Evolutionary conservation across 371 early-diverging fungal genomes (phyloP), one percentile per base, ranked within the genome.

Genomic region (Capillidium rhysosporum): DNA sequence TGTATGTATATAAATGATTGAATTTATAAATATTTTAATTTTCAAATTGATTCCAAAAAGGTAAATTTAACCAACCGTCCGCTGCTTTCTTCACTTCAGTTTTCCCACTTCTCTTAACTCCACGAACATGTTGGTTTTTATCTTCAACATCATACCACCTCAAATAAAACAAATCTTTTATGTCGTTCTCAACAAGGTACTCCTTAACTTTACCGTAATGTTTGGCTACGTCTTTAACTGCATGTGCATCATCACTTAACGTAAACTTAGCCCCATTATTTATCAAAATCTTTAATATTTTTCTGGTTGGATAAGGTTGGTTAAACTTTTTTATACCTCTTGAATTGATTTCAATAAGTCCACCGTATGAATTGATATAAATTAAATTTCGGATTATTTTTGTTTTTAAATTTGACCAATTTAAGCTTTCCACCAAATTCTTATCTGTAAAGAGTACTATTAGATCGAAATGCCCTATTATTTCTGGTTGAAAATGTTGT

Each of bases 381-480:
- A 84, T 80, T n/a, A 91, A 70, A 59, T 96, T 96, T 41, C 92
- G 72, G 24, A 65, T 56, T n/a, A 92, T 76, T 63, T 38, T 57
- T 45, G 78, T 79, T 79, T 2, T 83, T 71, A 38, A 60, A 58
- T 8, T 55, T 46, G 1, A 61, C 60, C 31, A 61, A 28, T 26
- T 41, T 56, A 26, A 62, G 59, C 30, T 64, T 60, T 54, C 26
- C 20, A 18, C 51, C 34, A 34, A 43, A 52, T 44, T 41, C 46
- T 2, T 57, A 60, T 49, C 59, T 65, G 18, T 73, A 24, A 83
- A 93, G 38, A 92, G 76, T 12, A 90, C 73, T 4, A 92, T 75
- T 45, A 94, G 67, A 64, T 96, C 97, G 65, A 96, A 88, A 64
- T 96, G 97, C 0, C 92, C 95, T 1, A 96, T 72, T 0, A 93